These are phyloP conservation scores for Zygosaccharomyces gambellarensis DNA, from an alignment of 805 yeast genomes.

Conservation along the genomic window DNA sequence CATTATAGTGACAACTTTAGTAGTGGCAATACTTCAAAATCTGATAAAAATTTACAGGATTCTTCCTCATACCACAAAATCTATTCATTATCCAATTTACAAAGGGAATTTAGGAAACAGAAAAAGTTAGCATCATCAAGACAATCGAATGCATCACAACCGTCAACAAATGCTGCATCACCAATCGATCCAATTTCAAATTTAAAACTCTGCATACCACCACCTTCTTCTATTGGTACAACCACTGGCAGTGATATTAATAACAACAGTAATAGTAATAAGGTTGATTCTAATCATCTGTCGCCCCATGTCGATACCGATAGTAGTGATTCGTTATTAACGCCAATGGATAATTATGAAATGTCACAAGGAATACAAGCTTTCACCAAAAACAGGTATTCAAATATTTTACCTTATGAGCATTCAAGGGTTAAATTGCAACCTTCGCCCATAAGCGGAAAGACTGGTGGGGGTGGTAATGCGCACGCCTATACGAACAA, in stretches of 20 bases:
- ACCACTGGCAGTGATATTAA: not conserved
- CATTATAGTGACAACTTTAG: not conserved
- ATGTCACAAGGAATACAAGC: slow-evolving; percentile 72
- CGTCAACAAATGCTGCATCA: slow-evolving; percentile 11
- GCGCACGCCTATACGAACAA: not conserved
- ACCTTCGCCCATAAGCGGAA: slow-evolving; percentile 30
- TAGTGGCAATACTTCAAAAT: not conserved
- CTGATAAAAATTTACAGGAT: slow-evolving; percentile 8
- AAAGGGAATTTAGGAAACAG: slow-evolving; percentile 20
- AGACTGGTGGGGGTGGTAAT: slow-evolving; percentile 9
- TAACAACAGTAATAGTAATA: not conserved
- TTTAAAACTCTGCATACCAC: slow-evolving; percentile 8
- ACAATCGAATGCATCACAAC: slow-evolving; percentile 1
- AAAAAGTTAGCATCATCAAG: slow-evolving; percentile 3
- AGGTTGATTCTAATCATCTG: slow-evolving; percentile 1
- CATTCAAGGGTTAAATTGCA: slow-evolving; percentile 64
- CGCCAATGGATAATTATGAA: slow-evolving; percentile 32
- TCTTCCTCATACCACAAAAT: slow-evolving; percentile 22
- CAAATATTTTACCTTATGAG: slow-evolving; percentile 80
- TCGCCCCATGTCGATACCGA: slow-evolving; percentile 13
- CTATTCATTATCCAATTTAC: slow-evolving; percentile 24
- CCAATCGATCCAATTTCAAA: slow-evolving; percentile 2
- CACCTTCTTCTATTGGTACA: slow-evolving; percentile 1
- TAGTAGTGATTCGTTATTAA: slow-evolving; percentile 21
- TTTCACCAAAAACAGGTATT: slow-evolving; percentile 76